A percentile compares a stretch with the other conserved stretches of the same genome.
Conservation (phyloP, 148 eudicot genomes). For the Tetragonia tetragonoides region DNA sequence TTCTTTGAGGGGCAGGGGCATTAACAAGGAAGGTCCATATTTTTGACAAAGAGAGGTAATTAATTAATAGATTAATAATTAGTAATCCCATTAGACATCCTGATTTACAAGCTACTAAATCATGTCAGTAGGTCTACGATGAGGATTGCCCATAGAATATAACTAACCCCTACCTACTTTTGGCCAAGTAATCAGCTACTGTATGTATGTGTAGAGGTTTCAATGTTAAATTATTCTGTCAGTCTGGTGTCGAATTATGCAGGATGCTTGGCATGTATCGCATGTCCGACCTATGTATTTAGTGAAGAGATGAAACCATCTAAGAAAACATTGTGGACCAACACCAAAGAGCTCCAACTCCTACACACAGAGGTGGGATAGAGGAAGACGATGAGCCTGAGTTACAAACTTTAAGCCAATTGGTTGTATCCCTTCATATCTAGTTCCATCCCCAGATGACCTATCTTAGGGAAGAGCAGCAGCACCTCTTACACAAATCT, state of each 20-base stretch:
- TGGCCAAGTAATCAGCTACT: background rate
- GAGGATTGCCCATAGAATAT: conserved; percentile 10
- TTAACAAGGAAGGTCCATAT: conserved; percentile 8
- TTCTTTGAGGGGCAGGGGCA: background rate
- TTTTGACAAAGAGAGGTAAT: conserved; percentile 16
- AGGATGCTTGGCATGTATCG: background rate
- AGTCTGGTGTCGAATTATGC: background rate
- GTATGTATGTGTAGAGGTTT: background rate
- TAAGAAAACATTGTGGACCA: background rate
- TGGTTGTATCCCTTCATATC: background rate
- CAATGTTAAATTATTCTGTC: background rate
- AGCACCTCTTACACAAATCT: background rate
- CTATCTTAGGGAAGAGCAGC: background rate
- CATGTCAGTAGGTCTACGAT: conserved; percentile 17
- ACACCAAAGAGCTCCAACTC: too few species aligned
- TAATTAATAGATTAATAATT: background rate
- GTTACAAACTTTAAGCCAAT: background rate
- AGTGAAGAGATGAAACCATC: background rate
- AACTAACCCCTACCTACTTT: conserved; percentile 17
- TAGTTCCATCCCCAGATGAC: too few species aligned
- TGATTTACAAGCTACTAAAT: conserved; percentile 6
- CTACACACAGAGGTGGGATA: background rate
- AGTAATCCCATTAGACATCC: background rate
- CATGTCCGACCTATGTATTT: background rate
- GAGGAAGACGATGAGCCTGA: background rate